phyloP scores from a whole-genome alignment of 805 yeast species.

The Myxozyma neglecta region DNA sequence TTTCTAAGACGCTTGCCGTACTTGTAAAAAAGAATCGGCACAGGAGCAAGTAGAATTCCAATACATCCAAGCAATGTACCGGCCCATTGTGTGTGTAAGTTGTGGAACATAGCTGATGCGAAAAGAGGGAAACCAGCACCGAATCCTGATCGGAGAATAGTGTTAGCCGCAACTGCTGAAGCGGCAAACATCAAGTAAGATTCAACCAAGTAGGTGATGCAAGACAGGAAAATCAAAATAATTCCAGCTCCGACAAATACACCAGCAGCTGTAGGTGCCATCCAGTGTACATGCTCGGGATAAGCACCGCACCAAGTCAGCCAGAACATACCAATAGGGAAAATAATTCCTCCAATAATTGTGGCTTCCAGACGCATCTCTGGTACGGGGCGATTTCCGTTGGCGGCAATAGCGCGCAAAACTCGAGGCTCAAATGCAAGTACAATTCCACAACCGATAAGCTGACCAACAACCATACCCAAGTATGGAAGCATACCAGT shows the following conservation, averaged over 20 bases:
- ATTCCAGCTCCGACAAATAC: conserved; percentile 61
- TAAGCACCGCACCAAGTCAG: conserved; percentile 85
- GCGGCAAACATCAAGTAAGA: conserved; percentile 68
- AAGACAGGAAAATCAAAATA: conserved; percentile 61
- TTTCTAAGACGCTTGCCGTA: conserved; percentile 50
- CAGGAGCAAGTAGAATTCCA: conserved; percentile 58
- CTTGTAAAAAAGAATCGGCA: conserved; percentile 63
- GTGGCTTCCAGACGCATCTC: conserved; percentile 78
- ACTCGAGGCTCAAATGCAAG: conserved; percentile 58
- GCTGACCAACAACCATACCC: conserved; percentile 68
- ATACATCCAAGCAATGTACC: conserved; percentile 68
- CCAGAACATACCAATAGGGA: conserved; percentile 83
- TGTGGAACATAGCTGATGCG: conserved; percentile 66
- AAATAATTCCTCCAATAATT: conserved; percentile 67
- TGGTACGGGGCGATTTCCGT: conserved; percentile 64
- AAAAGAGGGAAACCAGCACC: conserved; percentile 75
- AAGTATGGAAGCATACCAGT: conserved; percentile 77
- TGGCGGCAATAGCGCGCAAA: conserved; percentile 48
- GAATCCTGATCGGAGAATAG: conserved; percentile 64
- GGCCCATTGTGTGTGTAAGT: conserved; percentile 76
- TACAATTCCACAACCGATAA: conserved; percentile 56
- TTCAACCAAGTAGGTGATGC: conserved; percentile 65
- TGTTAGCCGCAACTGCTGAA: conserved; percentile 73
- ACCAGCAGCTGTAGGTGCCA: conserved; percentile 64
- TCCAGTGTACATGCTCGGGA: conserved; percentile 69